Percentiles rank a stretch among this genome's conserved stretches.
These are phyloP conservation scores for Rhexocercosporidium sp. DNA, from an alignment of 2,329 filamentous ascomycete genomes.

Conservation along the genomic window DNA sequence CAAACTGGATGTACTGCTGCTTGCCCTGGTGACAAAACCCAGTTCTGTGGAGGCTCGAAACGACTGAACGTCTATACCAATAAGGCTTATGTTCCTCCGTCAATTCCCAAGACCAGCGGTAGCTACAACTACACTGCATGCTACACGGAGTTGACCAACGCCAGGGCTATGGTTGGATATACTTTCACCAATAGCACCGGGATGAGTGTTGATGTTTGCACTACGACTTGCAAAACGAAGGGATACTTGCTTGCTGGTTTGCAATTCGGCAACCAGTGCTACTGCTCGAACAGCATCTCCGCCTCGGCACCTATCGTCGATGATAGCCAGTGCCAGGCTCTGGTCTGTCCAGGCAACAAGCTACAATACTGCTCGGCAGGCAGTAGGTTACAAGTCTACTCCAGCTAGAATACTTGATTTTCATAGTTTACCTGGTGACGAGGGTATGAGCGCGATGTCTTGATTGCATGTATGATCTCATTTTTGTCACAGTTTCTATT, in stretches of 20 bases:
- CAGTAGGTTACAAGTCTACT: slow-evolving; percentile 15
- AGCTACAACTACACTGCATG: slow-evolving; percentile 26
- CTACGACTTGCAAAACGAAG: slow-evolving; percentile 41
- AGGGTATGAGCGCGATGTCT: neutral
- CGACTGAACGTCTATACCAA: slow-evolving; percentile 31
- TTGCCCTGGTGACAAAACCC: slow-evolving; percentile 32
- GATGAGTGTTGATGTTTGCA: slow-evolving; percentile 34
- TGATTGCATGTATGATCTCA: neutral
- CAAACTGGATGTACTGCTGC: slow-evolving; percentile 21
- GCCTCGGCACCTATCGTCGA: slow-evolving; percentile 6
- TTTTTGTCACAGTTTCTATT: neutral
- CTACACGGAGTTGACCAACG: slow-evolving; percentile 20
- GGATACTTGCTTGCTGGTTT: slow-evolving; percentile 40
- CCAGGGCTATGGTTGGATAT: slow-evolving; percentile 17
- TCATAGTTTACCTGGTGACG: neutral
- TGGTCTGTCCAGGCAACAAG: slow-evolving; percentile 27
- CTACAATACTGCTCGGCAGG: slow-evolving; percentile 18
- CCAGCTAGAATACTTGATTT: neutral
- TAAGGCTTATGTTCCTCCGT: slow-evolving; percentile 12
- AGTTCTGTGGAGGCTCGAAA: slow-evolving; percentile 40
- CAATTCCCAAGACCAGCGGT: neutral
- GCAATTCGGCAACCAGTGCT: slow-evolving; percentile 43
- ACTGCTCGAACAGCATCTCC: slow-evolving; percentile 33
- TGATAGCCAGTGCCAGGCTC: slow-evolving; percentile 13
- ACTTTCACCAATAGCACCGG: slow-evolving; percentile 12